Evolutionary conservation across 108 stramenopile species (phyloP), one percentile per base, ranked within the genome.

Genomic region (Parietichytrium sp.): DNA sequence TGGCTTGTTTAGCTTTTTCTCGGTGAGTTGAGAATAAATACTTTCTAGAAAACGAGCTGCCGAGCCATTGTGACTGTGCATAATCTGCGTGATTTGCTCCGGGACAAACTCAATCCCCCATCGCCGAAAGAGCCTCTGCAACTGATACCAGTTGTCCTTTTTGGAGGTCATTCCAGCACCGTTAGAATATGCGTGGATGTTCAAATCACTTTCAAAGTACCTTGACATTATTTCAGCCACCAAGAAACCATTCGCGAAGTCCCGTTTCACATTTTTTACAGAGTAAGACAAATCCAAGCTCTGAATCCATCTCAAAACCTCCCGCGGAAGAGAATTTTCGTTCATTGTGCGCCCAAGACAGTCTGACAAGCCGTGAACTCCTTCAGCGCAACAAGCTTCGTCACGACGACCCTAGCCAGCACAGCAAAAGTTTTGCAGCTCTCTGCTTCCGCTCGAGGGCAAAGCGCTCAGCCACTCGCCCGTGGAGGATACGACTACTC

Each of bases 171-270:
- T 13, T 12, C 81, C 47, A 23, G 30, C 81, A 15, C 90, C 90
- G 23, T 89, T 91, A 79, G 87, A 85, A 48, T 77, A 91, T 15
- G 49, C 38, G 79, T 91, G 90, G 87, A 91, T 89, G 47, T 80
- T 55, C 25, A 91, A 50, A 4, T 90, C 88, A 48, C 83, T 86
- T 20, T 52, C 87, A 47, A 89, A 90, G 82, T 90, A 90, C 0
- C 90, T 55, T 47, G 85, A 83, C 55, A 85, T 90, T 27, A 91
- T 91, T 51, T 91, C 89, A 0, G 90, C 90, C 30, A 89, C 85
- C 0, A 90, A 80, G 55, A 88, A 90, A 16, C 90, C 90, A 45
- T 91, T 91, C 4, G 88, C 72, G 54, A 91, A 91, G 82, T 91
- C 90, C 3, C 83, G 77, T 25, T 47, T 85, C 27, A 86, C 83